These are phyloP conservation scores for Guadua angustifolia DNA, from an alignment of 176 grass and related monocot species.

Conservation along the genomic window DNA sequence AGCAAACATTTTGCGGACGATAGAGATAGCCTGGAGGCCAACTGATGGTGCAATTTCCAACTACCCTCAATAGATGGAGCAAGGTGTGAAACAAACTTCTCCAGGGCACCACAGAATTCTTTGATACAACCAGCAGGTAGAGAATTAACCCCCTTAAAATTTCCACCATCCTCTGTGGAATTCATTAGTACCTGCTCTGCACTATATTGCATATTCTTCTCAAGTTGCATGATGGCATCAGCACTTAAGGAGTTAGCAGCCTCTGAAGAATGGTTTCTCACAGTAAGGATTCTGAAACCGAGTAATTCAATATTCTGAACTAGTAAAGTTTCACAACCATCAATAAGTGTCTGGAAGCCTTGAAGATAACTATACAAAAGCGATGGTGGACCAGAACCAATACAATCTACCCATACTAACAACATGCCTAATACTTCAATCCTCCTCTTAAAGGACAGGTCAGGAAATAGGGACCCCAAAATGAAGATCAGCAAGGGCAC, in stretches of 20 bases:
- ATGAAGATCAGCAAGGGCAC: conserved; percentile 79
- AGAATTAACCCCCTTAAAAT: conserved; percentile 32
- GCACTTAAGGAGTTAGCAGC: conserved; percentile 27
- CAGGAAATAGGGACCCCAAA: conserved; percentile 75
- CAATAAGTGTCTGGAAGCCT: conserved; percentile 64
- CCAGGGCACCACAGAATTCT: conserved; percentile 59
- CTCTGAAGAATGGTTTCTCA: conserved; percentile 38
- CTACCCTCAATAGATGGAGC: conserved; percentile 52
- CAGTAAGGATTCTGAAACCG: conserved; percentile 48
- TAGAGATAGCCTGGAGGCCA: conserved; percentile 51
- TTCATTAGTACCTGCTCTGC: conserved; percentile 32
- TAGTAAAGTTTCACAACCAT: conserved; percentile 62
- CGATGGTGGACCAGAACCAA: conserved; percentile 56
- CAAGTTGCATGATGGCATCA: conserved; percentile 38
- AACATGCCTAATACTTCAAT: conserved; percentile 67
- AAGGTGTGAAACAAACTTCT: conserved; percentile 60
- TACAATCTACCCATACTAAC: conserved; percentile 65
- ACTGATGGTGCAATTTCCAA: conserved; percentile 68
- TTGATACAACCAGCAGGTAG: conserved; percentile 43
- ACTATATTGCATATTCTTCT: conserved; percentile 39
- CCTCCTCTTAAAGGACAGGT: conserved; percentile 87
- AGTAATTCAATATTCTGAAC: conserved; percentile 60
- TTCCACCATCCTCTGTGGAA: conserved; percentile 21
- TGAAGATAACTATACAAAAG: conserved; percentile 64
- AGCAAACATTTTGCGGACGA: conserved; percentile 60